A percentile compares a stretch with the other conserved stretches of the same genome.
Conservation (phyloP, 192 early-diverging fungal species). For the Haplosporangium gracile region DNA sequence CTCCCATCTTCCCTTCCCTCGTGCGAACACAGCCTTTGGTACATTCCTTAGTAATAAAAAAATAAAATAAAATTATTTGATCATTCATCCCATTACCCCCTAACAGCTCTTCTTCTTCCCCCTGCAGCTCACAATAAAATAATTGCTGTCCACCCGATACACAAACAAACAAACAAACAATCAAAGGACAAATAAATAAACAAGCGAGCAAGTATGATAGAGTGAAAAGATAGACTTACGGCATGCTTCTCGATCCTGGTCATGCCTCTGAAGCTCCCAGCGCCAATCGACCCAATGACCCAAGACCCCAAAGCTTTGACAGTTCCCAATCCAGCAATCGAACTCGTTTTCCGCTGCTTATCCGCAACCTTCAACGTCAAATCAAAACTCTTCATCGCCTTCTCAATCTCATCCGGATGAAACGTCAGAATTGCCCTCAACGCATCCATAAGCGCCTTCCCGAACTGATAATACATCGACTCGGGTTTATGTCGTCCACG, state of each 20-base stretch:
- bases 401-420: conserved; percentile 74
- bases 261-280: conserved; percentile 62
- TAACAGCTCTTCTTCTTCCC: not conserved
- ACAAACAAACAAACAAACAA: conserved; percentile 10
- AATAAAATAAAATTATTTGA: conserved; percentile 12
- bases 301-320: conserved; percentile 62
- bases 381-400: conserved; percentile 73
- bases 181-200: not conserved
- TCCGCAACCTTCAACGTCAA: conserved; percentile 71
- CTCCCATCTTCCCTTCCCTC: not conserved
- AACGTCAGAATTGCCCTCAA: conserved; percentile 84
- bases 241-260: conserved; percentile 74
- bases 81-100: conserved; percentile 3
- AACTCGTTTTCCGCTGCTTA: conserved; percentile 67
- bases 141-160: not conserved
- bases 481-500: conserved; percentile 54
- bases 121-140: conserved; percentile 10
- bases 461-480: conserved; percentile 82
- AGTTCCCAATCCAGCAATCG: conserved; percentile 51
- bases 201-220: not conserved
- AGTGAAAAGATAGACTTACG: conserved; percentile 30
- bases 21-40: conserved; percentile 4
- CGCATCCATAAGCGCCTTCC: conserved; percentile 74
- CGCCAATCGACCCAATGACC: conserved; percentile 55
- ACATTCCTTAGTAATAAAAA: conserved; percentile 3